Evolutionary conservation across 257 asterid genomes (phyloP).

Genomic region (Fraxinus cuspidata): DNA sequence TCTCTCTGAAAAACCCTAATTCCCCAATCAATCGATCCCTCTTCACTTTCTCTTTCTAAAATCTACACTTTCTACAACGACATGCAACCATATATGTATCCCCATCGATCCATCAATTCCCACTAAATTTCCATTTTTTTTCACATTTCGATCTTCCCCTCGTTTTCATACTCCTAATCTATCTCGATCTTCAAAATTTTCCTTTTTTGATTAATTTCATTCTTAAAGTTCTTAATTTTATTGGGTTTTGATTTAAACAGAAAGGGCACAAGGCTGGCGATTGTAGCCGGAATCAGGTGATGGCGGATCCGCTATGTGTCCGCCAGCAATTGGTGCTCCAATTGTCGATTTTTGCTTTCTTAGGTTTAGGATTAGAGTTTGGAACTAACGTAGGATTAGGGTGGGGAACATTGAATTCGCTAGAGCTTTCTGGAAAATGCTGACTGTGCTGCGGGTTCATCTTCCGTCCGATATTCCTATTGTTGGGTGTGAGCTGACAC

Average conservation of each 20-base stretch:
- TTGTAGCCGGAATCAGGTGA: constrained; percentile 51
- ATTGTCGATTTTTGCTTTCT: constrained; percentile 26
- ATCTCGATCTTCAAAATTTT: neutral
- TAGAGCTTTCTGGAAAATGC: constrained; percentile 56
- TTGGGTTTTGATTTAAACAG: constrained; percentile 30
- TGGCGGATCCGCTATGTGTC: constrained; percentile 89
- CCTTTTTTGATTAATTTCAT: constrained; percentile 14
- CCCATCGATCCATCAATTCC: constrained; percentile 16
- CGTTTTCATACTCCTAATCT: constrained; percentile 15
- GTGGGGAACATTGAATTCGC: constrained; percentile 26
- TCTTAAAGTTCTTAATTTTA: neutral
- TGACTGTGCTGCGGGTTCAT: constrained; percentile 89
- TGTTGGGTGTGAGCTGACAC: constrained; percentile 93
- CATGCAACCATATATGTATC: constrained; percentile 6
- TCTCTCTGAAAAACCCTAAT: constrained; percentile 50
- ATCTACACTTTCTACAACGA: neutral
- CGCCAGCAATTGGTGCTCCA: constrained; percentile 43
- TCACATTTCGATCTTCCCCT: constrained; percentile 21
- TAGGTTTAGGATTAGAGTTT: constrained; percentile 26
- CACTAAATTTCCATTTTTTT: neutral
- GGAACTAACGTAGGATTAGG: constrained; percentile 24
- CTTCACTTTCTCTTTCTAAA: neutral
- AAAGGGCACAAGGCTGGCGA: constrained; percentile 64
- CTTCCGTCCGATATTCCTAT: constrained; percentile 96
- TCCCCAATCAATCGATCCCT: constrained; percentile 26